Percentiles rank a stretch among this genome's conserved stretches.
Conservation (phyloP, 106 monocot species). For the Triglochin maritima region DNA sequence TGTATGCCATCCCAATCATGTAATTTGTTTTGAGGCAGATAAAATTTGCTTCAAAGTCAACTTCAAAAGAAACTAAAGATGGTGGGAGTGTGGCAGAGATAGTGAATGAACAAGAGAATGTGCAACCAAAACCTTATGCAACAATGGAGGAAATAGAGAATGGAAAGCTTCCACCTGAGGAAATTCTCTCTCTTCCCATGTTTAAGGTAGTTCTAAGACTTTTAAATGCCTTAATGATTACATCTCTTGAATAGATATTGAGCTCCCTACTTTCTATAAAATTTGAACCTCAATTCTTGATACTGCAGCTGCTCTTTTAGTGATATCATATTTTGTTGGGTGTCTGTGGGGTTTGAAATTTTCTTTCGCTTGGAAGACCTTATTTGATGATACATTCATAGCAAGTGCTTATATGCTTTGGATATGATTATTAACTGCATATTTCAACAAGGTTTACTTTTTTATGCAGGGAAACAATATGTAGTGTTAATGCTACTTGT, state of each 20-base stretch:
- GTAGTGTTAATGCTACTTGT: too few species aligned
- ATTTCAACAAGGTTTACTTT: too few species aligned
- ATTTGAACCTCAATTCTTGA: too few species aligned
- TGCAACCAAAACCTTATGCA: slow-evolving; percentile 43
- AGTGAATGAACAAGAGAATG: slow-evolving; percentile 12
- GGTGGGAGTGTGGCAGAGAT: slow-evolving; percentile 12
- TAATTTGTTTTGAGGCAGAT: slow-evolving; percentile 36
- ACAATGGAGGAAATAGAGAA: slow-evolving; percentile 57
- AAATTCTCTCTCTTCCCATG: slow-evolving; percentile 93
- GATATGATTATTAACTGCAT: too few species aligned
- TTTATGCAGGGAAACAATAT: too few species aligned
- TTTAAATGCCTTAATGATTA: background rate
- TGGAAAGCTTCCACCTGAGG: slow-evolving; percentile 75
- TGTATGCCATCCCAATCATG: background rate
- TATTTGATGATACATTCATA: too few species aligned
- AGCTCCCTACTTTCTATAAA: too few species aligned
- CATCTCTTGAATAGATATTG: background rate
- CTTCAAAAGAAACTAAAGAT: slow-evolving; percentile 29
- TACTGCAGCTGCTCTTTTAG: too few species aligned
- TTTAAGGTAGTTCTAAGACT: slow-evolving; percentile 53
- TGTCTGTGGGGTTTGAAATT: too few species aligned
- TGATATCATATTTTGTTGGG: too few species aligned
- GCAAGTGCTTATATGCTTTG: too few species aligned
- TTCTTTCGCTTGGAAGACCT: too few species aligned
- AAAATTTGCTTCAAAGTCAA: slow-evolving; percentile 67